Base-by-base conservation (phyloP, 2,329 filamentous ascomycete species). In the Botrytis sinoallii region DNA sequence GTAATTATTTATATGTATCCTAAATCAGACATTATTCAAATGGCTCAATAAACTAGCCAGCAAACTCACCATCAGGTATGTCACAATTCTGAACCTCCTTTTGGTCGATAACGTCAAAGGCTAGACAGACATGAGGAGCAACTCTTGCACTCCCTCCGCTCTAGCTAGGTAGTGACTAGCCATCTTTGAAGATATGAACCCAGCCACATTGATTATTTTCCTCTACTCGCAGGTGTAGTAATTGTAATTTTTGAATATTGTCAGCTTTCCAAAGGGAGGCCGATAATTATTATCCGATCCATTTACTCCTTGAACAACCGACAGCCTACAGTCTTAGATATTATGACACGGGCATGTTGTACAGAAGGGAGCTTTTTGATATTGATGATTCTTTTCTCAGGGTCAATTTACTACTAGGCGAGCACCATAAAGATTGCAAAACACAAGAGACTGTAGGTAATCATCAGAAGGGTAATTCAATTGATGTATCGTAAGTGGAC, bases 401-500 rank as follows among this genome's bases (percentile, higher is more conserved):
- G n/a, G 14, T 4, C 52, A 57, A 18, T 57, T 57, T n/a, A 57
- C 1, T 18, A 29, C 14, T 57, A 14, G 8, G 16, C 16, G 29
- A 44, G 3, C 44, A 67, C 18, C 32, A 57, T 55, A 6, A 0
- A 55, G 2, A 67, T 68, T 42, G 4, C 7, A 10, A 29, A 55
- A 42, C 48, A 68, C 10, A 68, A 55, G 16, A 55, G 20, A 57
- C 35, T 16, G 10, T 32, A 32, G 32, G 32, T 29, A 57, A 18
- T 44, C 48, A 68, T 68, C 48, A 57, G 55, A 68, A 57, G 7
- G 9, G 66, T 68, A 42, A 32, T 68, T 68, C 66, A 57, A 67
- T 68, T 68, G 66, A 68, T 57, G 66, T 68, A 57, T 68, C 66
- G 32, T 57, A 25, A 68, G 25, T 18, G 38, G 48, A 29, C 35